Percentiles rank a stretch among this genome's conserved stretches.
Evolutionary conservation across 306 rosid genomes (phyloP).

Genomic region (Trichosanthes truncata): DNA sequence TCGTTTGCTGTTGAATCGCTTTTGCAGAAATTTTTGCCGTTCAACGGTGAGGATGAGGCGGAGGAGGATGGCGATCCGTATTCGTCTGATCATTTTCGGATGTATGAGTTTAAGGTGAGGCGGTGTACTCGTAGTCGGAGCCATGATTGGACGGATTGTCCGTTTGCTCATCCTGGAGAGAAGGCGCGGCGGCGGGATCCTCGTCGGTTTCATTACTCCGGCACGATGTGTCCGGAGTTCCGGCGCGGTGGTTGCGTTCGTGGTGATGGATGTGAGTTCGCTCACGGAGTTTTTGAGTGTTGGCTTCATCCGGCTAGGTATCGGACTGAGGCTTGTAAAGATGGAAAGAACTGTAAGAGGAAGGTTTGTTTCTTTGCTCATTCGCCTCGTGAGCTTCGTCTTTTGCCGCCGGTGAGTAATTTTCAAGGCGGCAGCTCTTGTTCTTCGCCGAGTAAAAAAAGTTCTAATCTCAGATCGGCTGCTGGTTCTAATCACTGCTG

Average conservation of each 20-base stretch:
- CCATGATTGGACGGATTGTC: slow-evolving; percentile 98
- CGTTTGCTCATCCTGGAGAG: slow-evolving; percentile 79
- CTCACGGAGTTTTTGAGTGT: slow-evolving; percentile 87
- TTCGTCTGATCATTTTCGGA: slow-evolving; percentile 70
- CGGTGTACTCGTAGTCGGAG: slow-evolving; percentile 82
- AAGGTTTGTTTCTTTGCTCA: slow-evolving; percentile 94
- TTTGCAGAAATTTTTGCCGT: slow-evolving; percentile 49
- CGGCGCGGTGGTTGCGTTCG: slow-evolving; percentile 65
- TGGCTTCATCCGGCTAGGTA: slow-evolving; percentile 94
- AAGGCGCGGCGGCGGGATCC: slow-evolving; percentile 89
- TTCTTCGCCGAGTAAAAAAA: slow-evolving; percentile 29
- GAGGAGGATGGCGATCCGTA: slow-evolving; percentile 45
- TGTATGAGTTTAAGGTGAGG: slow-evolving; percentile 87
- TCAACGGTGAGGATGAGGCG: slow-evolving; percentile 28
- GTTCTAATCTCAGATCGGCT: slow-evolving; percentile 15
- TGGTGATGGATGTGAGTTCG: slow-evolving; percentile 68
- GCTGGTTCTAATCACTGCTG: slow-evolving; percentile 41
- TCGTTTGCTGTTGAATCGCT: slow-evolving; percentile 38
- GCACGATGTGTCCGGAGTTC: slow-evolving; percentile 57
- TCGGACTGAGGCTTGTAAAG: slow-evolving; percentile 87
- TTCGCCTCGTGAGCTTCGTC: slow-evolving; percentile 57
- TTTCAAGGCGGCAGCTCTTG: neutral
- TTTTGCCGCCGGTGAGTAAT: slow-evolving; percentile 35
- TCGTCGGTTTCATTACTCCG: slow-evolving; percentile 55
- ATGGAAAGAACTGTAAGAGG: slow-evolving; percentile 73